Percentiles rank a stretch among this genome's conserved stretches.
phyloP scores from a whole-genome alignment of 169 alveolate species.

The Pseudocohnilembus persalinus region DNA sequence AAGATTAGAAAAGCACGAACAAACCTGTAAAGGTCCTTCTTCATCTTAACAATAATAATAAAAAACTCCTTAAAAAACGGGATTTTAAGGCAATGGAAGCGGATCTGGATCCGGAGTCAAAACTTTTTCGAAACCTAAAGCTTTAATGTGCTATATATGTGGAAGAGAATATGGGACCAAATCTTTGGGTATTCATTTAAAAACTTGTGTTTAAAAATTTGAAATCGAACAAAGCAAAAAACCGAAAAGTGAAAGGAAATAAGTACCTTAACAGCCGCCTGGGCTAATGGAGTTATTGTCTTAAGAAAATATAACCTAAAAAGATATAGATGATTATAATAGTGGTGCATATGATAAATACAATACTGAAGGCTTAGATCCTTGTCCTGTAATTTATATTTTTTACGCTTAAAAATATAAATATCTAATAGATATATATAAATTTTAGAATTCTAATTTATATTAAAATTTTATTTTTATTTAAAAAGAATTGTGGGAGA shows the following conservation, averaged over 20 bases:
- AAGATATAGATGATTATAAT: not conserved
- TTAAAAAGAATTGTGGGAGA: too few relatives aligned
- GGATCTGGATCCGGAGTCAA: slow-evolving; percentile 32
- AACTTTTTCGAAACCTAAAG: slow-evolving; percentile 38
- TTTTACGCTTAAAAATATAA: not conserved
- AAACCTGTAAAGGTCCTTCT: slow-evolving; percentile 45
- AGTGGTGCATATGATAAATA: not conserved
- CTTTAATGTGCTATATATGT: slow-evolving; percentile 42
- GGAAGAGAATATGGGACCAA: slow-evolving; percentile 60
- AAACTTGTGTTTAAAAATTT: slow-evolving; percentile 70
- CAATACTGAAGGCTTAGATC: too few relatives aligned
- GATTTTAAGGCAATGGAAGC: not conserved
- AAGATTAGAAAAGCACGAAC: slow-evolving; percentile 59
- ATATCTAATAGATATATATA: too few relatives aligned
- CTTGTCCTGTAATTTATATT: too few relatives aligned
- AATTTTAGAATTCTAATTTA: not conserved
- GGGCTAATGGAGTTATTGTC: not conserved
- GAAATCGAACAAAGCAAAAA: slow-evolving; percentile 46
- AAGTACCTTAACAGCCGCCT: slow-evolving; percentile 50
- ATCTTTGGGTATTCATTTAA: slow-evolving; percentile 64
- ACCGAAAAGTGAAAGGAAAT: slow-evolving; percentile 57
- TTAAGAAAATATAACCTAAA: not conserved
- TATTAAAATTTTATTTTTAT: too few relatives aligned
- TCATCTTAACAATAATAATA: not conserved
- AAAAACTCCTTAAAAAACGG: slow-evolving; percentile 13